Conservation (phyloP, 306 rosid species). For the Ceratonia siliqua region DNA sequence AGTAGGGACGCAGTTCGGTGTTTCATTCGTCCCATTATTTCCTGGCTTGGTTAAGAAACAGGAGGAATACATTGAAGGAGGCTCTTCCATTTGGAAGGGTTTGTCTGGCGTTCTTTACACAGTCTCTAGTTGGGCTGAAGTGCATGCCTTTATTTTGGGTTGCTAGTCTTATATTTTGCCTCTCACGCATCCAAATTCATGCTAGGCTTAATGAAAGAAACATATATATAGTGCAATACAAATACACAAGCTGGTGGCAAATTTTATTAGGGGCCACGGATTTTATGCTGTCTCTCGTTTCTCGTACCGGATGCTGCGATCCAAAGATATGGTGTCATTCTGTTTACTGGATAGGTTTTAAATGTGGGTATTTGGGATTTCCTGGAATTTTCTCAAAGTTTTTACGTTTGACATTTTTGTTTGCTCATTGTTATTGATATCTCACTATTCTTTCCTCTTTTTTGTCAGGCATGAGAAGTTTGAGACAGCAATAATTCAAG, state of each 20-base stretch:
- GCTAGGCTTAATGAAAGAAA: conserved; percentile 46
- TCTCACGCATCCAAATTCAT: conserved; percentile 47
- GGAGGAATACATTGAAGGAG: conserved; percentile 54
- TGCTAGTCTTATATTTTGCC: conserved; percentile 58
- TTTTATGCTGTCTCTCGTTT: conserved; percentile 59
- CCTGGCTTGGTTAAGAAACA: conserved; percentile 81
- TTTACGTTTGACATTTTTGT: conserved; percentile 1
- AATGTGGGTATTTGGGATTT: conserved; percentile 48
- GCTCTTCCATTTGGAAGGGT: conserved; percentile 70
- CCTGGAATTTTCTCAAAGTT: conserved; percentile 27
- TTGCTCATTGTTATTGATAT: conserved; percentile 32
- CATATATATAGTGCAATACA: conserved; percentile 56
- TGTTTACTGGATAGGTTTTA: conserved; percentile 44
- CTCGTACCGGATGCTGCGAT: conserved; percentile 58
- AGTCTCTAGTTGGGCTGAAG: conserved; percentile 90
- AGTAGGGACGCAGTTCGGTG: conserved; percentile 71
- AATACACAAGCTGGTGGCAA: conserved; percentile 66
- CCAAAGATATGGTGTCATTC: conserved; percentile 49
- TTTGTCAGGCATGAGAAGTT: conserved; percentile 51
- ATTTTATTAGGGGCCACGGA: conserved; percentile 70
- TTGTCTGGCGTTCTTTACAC: conserved; percentile 85
- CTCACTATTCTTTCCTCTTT: conserved; percentile 24
- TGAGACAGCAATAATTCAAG: conserved; percentile 46
- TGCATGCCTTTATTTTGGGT: conserved; percentile 94
- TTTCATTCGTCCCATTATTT: conserved; percentile 78